Base-by-base conservation (phyloP, 805 yeast species). In the Ogataea chonburiensis region DNA sequence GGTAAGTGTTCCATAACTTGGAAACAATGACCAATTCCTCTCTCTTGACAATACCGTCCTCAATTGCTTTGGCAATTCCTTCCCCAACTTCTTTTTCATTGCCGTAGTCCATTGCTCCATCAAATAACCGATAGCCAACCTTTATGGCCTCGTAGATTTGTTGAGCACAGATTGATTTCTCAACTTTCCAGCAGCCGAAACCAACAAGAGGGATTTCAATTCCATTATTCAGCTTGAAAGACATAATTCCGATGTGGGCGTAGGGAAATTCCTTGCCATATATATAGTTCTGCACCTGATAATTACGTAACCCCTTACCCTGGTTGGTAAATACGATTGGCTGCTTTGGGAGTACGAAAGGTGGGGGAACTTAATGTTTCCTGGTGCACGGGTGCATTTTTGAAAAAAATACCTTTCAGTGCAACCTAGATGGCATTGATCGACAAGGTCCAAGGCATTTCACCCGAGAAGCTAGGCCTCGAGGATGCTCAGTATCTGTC, bases 1-100 rank as follows among this genome's bases (percentile, higher is more conserved):
- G 96, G 74, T 59, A 86, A 50, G 68, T 73, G 71, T 87, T 87
- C 96, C 96, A 87, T 50, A 87, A 70, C 68, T 87, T 87, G 39
- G 95, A 81, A 37, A 86, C 83, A 52, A 88, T 68, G 61, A 79
- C 79, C 45, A 87, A 63, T 28, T 88, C 95, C 44, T 80, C 84
- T 61, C 93, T 75, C 43, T 72, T 71, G 47, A 80, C 86, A 36
- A 84, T 51, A 3, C 87, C 88, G 38, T 82, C 88, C 30, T 64
- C 72, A 47, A 84, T 64, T 38, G 91, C 91, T 36, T 26, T 48
- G 2, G 24, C 31, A 21, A 57, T 63, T 43, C 86, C 87, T 37
- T 74, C 67, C 22, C 87, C 87, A 37, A 79, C 77, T 55, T 79
- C 81, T 60, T 73, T 71, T 57, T 80, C 85, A 56, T 81, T 80